These are phyloP conservation scores for Cystobasidiaceae sp. DNA, from an alignment of 1,284 basidiomycete species.

Conservation along the genomic window DNA sequence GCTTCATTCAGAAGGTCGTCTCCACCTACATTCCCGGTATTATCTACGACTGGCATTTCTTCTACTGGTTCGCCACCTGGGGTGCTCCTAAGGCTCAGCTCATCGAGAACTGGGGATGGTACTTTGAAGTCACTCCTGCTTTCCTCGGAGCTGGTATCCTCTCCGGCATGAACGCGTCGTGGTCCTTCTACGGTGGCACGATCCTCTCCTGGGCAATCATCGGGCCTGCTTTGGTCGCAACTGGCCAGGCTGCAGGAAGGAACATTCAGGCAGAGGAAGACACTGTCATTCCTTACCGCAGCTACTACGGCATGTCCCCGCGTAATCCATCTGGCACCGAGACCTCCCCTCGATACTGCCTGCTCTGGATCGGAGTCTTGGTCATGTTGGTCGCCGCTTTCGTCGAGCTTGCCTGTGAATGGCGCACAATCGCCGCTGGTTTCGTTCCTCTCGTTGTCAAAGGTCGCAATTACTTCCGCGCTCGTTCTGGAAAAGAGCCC, in stretches of 20 bases:
- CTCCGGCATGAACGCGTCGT: slow-evolving; percentile 60
- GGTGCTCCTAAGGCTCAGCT: slow-evolving; percentile 60
- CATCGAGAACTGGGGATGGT: slow-evolving; percentile 55
- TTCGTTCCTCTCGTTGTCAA: slow-evolving; percentile 34
- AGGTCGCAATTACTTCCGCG: slow-evolving; percentile 50
- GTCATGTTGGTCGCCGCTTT: slow-evolving; percentile 48
- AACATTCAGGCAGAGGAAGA: slow-evolving; percentile 49
- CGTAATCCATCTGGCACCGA: slow-evolving; percentile 39
- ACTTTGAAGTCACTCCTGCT: slow-evolving; percentile 56
- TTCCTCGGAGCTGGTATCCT: slow-evolving; percentile 66
- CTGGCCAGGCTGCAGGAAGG: slow-evolving; percentile 50
- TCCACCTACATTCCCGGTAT: slow-evolving; percentile 60
- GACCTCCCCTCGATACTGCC: slow-evolving; percentile 63
- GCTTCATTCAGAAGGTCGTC: slow-evolving; percentile 57
- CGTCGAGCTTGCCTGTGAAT: slow-evolving; percentile 44
- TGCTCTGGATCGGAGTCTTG: slow-evolving; percentile 63
- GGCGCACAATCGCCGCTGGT: slow-evolving; percentile 39
- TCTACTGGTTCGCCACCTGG: slow-evolving; percentile 58
- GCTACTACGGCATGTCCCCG: slow-evolving; percentile 51
- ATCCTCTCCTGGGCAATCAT: slow-evolving; percentile 63
- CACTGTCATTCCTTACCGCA: slow-evolving; percentile 40
- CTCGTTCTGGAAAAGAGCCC: slow-evolving; percentile 26
- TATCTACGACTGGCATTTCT: slow-evolving; percentile 63
- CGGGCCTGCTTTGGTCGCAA: slow-evolving; percentile 56
- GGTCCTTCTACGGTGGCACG: slow-evolving; percentile 59